Evolutionary conservation across 345 rosid species (phyloP).

Genomic region (Linum usitatissimum): DNA sequence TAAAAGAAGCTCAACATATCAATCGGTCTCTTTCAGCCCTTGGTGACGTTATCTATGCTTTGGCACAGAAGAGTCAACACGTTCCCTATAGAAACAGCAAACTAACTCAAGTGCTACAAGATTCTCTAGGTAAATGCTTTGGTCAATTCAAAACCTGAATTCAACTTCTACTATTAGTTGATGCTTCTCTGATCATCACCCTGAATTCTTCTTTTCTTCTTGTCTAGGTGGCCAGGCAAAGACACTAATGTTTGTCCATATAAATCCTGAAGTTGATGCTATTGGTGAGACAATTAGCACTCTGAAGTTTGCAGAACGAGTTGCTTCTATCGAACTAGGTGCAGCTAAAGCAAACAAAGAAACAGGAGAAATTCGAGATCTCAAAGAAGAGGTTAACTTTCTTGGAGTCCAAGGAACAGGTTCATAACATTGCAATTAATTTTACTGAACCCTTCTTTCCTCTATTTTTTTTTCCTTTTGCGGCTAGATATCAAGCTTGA

Average conservation of each 20-base stretch:
- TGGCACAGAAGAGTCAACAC: conserved; percentile 84
- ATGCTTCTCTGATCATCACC: conserved; percentile 1
- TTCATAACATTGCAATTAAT: not conserved
- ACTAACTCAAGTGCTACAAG: conserved; percentile 90
- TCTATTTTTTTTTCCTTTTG: not conserved
- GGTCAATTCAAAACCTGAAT: not conserved
- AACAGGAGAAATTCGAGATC: conserved; percentile 77
- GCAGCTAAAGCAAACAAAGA: conserved; percentile 92
- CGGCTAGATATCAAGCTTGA: conserved; percentile 61
- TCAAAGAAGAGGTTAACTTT: conserved; percentile 73
- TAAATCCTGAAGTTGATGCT: conserved; percentile 76
- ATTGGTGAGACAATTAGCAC: conserved; percentile 91
- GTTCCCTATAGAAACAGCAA: conserved; percentile 96
- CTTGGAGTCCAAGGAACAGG: conserved; percentile 1
- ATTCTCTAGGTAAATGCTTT: conserved; percentile 61
- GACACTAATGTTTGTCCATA: conserved; percentile 90
- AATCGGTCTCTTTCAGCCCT: conserved; percentile 88
- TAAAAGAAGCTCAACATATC: conserved; percentile 96
- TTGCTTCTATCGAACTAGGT: conserved; percentile 86
- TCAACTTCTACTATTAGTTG: not conserved
- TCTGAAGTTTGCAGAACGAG: conserved; percentile 93
- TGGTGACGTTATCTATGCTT: conserved; percentile 93
- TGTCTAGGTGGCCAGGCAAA: conserved; percentile 89
- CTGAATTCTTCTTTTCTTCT: not conserved
- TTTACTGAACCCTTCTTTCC: not conserved